A percentile compares a stretch with the other conserved stretches of the same genome.
Evolutionary conservation across 371 early-diverging fungal species (phyloP).

Genomic region (Choanephora cucurbitarum): DNA sequence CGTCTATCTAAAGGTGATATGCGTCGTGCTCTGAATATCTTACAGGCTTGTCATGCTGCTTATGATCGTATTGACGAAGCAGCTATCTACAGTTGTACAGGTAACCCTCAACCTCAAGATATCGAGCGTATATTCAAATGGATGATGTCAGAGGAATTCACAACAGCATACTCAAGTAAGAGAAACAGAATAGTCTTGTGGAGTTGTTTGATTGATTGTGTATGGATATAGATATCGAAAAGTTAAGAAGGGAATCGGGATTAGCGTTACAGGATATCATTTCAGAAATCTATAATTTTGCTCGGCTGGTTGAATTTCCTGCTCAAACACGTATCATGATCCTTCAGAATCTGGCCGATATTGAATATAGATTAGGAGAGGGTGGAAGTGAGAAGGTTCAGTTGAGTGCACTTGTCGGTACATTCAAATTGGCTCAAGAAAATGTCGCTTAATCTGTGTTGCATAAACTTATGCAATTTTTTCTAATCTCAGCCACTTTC

Average conservation of each 20-base stretch:
- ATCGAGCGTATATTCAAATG: slow-evolving; percentile 78
- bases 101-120: slow-evolving; percentile 88
- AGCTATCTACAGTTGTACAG: slow-evolving; percentile 89
- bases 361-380: slow-evolving; percentile 82
- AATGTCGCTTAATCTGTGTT: slow-evolving; percentile 39
- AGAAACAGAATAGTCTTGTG: background rate
- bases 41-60: slow-evolving; percentile 90
- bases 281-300: slow-evolving; percentile 66
- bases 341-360: slow-evolving; percentile 80
- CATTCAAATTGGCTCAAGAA: slow-evolving; percentile 75
- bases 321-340: slow-evolving; percentile 63
- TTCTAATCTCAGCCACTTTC: too few species aligned
- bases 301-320: slow-evolving; percentile 71
- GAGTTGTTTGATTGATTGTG: background rate
- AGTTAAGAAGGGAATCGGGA: slow-evolving; percentile 81
- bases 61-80: slow-evolving; percentile 75
- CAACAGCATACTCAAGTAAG: slow-evolving; percentile 73
- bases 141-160: slow-evolving; percentile 82
- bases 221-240: slow-evolving; percentile 57
- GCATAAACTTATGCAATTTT: background rate
- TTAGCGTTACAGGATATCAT: slow-evolving; percentile 90
- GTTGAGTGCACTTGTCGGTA: slow-evolving; percentile 76
- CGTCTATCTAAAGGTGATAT: slow-evolving; percentile 92
- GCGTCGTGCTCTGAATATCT: slow-evolving; percentile 94
- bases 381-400: slow-evolving; percentile 87